Evolutionary conservation across 2,329 filamentous ascomycete genomes (phyloP).

Genomic region (Paecilomyces sp.): DNA sequence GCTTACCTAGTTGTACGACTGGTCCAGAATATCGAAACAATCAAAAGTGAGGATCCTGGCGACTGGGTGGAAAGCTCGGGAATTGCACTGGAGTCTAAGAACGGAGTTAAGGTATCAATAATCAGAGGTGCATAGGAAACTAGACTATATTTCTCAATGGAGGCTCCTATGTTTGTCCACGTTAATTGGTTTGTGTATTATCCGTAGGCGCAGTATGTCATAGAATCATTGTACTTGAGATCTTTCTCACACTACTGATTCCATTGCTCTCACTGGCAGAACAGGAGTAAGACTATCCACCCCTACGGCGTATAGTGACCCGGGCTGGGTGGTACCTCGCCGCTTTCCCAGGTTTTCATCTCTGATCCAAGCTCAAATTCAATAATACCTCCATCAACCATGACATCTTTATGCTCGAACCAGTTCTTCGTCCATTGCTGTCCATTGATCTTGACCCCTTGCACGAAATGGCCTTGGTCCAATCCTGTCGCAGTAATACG

Average conservation of each 20-base stretch:
- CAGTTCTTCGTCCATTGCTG: constrained; percentile 47
- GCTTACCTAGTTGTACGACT: neutral
- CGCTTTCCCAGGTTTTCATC: constrained; percentile 40
- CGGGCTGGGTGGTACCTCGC: constrained; percentile 45
- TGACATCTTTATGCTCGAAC: constrained; percentile 46
- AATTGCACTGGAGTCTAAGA: neutral
- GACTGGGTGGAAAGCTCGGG: neutral
- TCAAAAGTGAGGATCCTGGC: neutral
- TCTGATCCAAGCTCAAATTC: constrained; percentile 40
- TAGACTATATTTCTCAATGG: no score
- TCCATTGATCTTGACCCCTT: constrained; percentile 48
- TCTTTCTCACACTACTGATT: no score
- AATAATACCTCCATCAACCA: constrained; percentile 36
- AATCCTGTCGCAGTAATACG: constrained; percentile 42
- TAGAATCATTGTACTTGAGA: no score
- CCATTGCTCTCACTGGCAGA: no score
- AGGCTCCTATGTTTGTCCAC: no score
- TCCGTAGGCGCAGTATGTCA: no score
- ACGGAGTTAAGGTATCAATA: neutral
- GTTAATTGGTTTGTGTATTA: no score
- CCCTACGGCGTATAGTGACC: constrained; percentile 23
- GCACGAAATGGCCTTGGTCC: constrained; percentile 44
- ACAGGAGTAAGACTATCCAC: neutral
- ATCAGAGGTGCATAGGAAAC: no score
- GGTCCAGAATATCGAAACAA: neutral